A percentile compares a stretch with the other conserved stretches of the same genome.
These are phyloP conservation scores for Lanmaoa pseudosensibilis DNA, from an alignment of 768 basidiomycete species.

Conservation along the genomic window DNA sequence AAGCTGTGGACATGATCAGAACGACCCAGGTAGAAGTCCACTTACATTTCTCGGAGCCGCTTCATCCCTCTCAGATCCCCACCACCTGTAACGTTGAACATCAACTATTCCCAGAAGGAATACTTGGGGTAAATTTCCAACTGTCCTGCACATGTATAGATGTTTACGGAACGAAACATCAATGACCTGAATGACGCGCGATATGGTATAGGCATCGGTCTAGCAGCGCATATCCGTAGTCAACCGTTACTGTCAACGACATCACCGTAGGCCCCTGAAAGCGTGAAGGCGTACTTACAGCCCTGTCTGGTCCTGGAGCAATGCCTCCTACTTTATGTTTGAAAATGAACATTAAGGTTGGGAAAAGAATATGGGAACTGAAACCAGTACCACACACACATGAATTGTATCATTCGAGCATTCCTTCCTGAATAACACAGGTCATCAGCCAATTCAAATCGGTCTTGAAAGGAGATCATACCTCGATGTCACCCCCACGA, in stretches of 20 bases:
- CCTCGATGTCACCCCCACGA: slow-evolving; percentile 81
- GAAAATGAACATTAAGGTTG: background rate
- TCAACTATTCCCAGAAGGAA: background rate
- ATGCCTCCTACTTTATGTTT: slow-evolving; percentile 72
- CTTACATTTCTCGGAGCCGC: slow-evolving; percentile 78
- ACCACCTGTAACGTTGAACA: slow-evolving; percentile 52
- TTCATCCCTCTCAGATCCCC: slow-evolving; percentile 84
- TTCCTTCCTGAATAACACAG: slow-evolving; percentile 38
- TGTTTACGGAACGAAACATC: slow-evolving; percentile 35
- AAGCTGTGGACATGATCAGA: slow-evolving; percentile 46
- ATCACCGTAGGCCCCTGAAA: slow-evolving; percentile 88
- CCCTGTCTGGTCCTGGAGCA: slow-evolving; percentile 56
- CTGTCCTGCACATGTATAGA: slow-evolving; percentile 76
- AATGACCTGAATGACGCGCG: background rate
- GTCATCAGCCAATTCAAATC: background rate
- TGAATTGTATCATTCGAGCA: slow-evolving; percentile 82
- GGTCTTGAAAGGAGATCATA: slow-evolving; percentile 26
- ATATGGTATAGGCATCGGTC: slow-evolving; percentile 31
- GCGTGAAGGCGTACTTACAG: slow-evolving; percentile 81
- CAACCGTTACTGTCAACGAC: too few relatives aligned
- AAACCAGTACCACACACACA: slow-evolving; percentile 55
- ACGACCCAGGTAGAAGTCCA: background rate
- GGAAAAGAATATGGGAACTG: background rate
- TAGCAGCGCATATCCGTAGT: slow-evolving; percentile 77
- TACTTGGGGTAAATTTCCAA: background rate